phyloP scores from a whole-genome alignment of 176 grass and related monocot species.

The Canna indica region DNA sequence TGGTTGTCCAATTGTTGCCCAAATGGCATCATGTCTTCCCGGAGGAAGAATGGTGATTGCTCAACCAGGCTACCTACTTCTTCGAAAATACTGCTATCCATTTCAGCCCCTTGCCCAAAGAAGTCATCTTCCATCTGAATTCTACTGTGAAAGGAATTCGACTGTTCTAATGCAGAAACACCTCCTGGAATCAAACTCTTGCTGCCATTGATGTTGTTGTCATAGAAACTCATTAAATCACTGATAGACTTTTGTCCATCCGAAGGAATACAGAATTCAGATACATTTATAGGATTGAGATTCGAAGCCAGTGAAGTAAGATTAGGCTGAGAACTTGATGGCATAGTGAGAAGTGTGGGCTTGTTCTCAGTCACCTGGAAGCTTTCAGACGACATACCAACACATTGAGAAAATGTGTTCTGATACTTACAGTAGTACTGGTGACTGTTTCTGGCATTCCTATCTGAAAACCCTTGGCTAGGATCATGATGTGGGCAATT shows the following conservation, averaged over 20 bases:
- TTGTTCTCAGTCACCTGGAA: not conserved
- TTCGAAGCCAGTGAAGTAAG: not conserved
- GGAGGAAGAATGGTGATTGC: not conserved
- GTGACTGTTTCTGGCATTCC: conserved; percentile 4
- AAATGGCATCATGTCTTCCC: not conserved
- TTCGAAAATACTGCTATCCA: not conserved
- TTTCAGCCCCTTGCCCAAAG: not conserved
- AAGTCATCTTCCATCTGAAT: not conserved
- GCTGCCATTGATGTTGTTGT: not conserved
- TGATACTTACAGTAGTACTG: conserved; percentile 4
- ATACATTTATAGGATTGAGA: not conserved
- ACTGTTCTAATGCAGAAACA: not conserved
- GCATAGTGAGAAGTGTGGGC: not conserved
- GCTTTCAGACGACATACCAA: not conserved
- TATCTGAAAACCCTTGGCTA: not conserved
- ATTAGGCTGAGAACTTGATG: not conserved
- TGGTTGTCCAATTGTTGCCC: not conserved
- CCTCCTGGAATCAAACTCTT: not conserved
- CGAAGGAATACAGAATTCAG: conserved; percentile 1
- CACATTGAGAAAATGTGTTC: not conserved
- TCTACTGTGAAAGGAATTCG: not conserved
- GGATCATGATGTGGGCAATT: not conserved
- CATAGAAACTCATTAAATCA: conserved; percentile 15
- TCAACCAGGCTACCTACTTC: not conserved
- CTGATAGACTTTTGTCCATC: conserved; percentile 1